Percentiles rank a stretch among this genome's conserved stretches.
Evolutionary conservation across 805 yeast genomes (phyloP).

Genomic region (Millerozyma miso): DNA sequence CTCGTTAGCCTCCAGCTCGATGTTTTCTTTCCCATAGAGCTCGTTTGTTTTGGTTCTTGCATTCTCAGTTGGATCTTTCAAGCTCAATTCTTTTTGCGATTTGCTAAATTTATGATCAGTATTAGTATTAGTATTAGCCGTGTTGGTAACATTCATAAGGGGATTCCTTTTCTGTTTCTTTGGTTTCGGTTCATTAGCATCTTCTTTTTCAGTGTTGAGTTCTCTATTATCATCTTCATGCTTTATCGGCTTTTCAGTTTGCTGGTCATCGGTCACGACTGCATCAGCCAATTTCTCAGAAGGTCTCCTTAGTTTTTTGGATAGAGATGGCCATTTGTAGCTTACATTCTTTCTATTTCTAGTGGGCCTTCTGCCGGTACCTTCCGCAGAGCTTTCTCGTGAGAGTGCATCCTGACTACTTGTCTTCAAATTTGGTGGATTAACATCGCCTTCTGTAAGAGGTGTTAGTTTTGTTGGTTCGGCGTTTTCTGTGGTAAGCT

Average conservation of each 20-base stretch:
- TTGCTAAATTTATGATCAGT: neutral
- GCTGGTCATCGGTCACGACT: constrained; percentile 26
- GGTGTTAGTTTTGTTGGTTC: neutral
- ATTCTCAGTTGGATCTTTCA: neutral
- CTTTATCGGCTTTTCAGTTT: constrained; percentile 1
- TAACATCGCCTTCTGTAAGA: neutral
- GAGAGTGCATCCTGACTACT: neutral
- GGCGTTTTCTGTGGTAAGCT: constrained; percentile 1
- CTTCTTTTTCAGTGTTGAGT: constrained; percentile 3
- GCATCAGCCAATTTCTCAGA: constrained; percentile 60
- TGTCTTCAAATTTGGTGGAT: neutral
- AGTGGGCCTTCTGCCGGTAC: constrained; percentile 31
- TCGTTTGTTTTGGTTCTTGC: neutral
- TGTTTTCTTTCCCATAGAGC: neutral
- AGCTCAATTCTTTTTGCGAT: neutral
- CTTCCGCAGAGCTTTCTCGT: constrained; percentile 22
- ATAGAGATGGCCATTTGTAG: constrained; percentile 64
- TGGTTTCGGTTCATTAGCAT: constrained; percentile 1
- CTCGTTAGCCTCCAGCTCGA: neutral
- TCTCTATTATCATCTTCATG: constrained; percentile 2
- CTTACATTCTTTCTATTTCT: constrained; percentile 56
- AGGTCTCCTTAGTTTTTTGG: constrained; percentile 67
- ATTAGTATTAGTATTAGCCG: constrained; percentile 3
- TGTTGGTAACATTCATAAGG: constrained; percentile 25
- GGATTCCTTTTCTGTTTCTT: constrained; percentile 13